A percentile compares a stretch with the other conserved stretches of the same genome.
These are phyloP conservation scores for Coemansia sp. DNA, from an alignment of 192 early-diverging fungal genomes.

Conservation along the genomic window DNA sequence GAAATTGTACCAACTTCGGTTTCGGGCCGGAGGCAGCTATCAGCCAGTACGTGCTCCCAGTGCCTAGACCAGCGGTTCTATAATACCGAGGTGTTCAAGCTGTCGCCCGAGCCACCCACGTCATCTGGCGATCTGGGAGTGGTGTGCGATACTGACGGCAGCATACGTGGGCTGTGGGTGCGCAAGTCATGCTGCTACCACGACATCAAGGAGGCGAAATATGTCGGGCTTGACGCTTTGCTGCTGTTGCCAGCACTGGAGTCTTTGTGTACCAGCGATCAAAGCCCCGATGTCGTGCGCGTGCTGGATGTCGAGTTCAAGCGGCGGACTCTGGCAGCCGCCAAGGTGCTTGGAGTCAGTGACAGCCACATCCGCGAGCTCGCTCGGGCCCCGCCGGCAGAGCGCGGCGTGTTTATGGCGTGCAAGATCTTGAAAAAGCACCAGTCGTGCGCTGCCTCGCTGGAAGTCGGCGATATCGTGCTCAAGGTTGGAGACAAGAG, in stretches of 20 bases:
- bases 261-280: background rate
- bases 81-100: constrained; percentile 20
- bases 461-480: constrained; percentile 39
- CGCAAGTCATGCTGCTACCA: constrained; percentile 10
- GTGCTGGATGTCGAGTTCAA: constrained; percentile 37
- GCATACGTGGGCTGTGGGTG: constrained; percentile 18
- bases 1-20: constrained; percentile 10
- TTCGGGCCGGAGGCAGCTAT: constrained; percentile 10
- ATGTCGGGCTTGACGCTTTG: constrained; percentile 21
- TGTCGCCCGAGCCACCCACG: background rate
- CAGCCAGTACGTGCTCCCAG: constrained; percentile 8
- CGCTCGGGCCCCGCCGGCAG: background rate
- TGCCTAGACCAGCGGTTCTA: constrained; percentile 27
- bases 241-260: constrained; percentile 20
- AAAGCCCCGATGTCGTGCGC: constrained; percentile 4
- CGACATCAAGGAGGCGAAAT: too few species aligned
- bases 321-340: constrained; percentile 6
- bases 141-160: background rate
- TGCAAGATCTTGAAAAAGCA: constrained; percentile 6
- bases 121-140: constrained; percentile 8
- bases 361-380: constrained; percentile 7
- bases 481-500: constrained; percentile 14
- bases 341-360: constrained; percentile 22
- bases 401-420: constrained; percentile 12
- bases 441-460: background rate